A percentile compares a stretch with the other conserved stretches of the same genome.
Evolutionary conservation across 495 filamentous ascomycete genomes (phyloP).

Genomic region (Daldinia grandis): DNA sequence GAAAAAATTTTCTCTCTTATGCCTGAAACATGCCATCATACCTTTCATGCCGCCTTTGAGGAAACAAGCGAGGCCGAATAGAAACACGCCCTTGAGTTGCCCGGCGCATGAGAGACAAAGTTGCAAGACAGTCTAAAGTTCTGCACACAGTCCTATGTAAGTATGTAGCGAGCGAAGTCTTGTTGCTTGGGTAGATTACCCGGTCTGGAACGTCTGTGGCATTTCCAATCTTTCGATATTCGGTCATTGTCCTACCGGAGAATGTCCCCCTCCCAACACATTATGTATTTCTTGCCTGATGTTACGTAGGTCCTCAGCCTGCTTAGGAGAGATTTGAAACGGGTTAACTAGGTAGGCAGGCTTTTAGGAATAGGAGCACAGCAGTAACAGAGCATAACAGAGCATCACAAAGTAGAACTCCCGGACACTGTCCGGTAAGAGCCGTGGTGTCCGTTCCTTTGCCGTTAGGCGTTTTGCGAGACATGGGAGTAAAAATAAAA

Average conservation of each 20-base stretch:
- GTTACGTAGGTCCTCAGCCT: constrained; percentile 20
- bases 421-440: constrained; percentile 6
- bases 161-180: no score
- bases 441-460: constrained; percentile 4
- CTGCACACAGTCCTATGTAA: constrained; percentile 34
- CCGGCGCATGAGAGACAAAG: constrained; percentile 37
- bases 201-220: constrained; percentile 41
- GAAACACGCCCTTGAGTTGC: constrained; percentile 32
- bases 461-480: constrained; percentile 23
- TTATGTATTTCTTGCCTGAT: constrained; percentile 1
- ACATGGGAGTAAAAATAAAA: not conserved
- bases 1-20: constrained; percentile 30
- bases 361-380: not conserved
- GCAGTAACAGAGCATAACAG: constrained; percentile 11
- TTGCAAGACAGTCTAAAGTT: constrained; percentile 35
- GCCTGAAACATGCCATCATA: constrained; percentile 42
- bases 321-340: constrained; percentile 21
- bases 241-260: constrained; percentile 37
- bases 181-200: constrained; percentile 18
- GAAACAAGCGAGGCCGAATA: constrained; percentile 36
- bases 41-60: constrained; percentile 23
- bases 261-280: constrained; percentile 32
- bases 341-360: constrained; percentile 22
- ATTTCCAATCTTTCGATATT: constrained; percentile 39
- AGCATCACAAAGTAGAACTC: constrained; percentile 8